Percentiles rank a stretch among this genome's conserved stretches.
Evolutionary conservation across 257 asterid genomes (phyloP).

Genomic region (Jacaranda copaia): DNA sequence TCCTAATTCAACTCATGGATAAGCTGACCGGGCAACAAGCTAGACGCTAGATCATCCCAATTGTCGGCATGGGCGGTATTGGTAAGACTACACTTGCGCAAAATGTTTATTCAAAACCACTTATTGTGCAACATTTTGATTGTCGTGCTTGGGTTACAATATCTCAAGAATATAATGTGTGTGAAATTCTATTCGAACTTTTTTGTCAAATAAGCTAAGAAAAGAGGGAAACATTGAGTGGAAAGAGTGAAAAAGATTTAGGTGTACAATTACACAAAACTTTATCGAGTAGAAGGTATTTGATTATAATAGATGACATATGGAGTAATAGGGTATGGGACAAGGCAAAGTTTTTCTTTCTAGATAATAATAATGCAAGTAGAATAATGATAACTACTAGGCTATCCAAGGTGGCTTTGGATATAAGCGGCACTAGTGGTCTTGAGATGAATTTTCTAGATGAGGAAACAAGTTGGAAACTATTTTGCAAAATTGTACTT

Average conservation of each 20-base stretch:
- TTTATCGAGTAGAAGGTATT: not conserved
- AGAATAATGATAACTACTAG: conserved; percentile 36
- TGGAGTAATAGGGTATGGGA: conserved; percentile 25
- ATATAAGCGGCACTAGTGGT: not conserved
- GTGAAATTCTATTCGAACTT: not conserved
- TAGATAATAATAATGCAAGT: conserved; percentile 2
- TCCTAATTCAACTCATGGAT: not conserved
- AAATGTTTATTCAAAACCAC: not conserved
- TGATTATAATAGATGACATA: conserved; percentile 21
- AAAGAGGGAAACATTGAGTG: not conserved
- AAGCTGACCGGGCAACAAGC: not conserved
- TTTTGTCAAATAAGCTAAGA: not conserved
- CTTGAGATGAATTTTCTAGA: conserved; percentile 20
- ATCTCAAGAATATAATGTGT: not conserved
- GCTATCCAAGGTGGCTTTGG: conserved; percentile 3
- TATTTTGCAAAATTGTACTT: conserved; percentile 10
- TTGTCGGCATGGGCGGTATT: conserved; percentile 24
- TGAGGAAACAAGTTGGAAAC: conserved; percentile 14
- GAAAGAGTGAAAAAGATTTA: not conserved
- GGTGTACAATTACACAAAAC: not conserved
- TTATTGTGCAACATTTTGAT: not conserved
- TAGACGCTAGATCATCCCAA: not conserved
- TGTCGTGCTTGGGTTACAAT: conserved; percentile 17
- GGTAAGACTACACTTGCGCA: conserved; percentile 30
- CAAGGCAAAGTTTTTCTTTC: not conserved